Percentiles rank a stretch among this genome's conserved stretches.
Conservation (phyloP, 2,329 filamentous ascomycete species). For the Aureobasidium sp. region DNA sequence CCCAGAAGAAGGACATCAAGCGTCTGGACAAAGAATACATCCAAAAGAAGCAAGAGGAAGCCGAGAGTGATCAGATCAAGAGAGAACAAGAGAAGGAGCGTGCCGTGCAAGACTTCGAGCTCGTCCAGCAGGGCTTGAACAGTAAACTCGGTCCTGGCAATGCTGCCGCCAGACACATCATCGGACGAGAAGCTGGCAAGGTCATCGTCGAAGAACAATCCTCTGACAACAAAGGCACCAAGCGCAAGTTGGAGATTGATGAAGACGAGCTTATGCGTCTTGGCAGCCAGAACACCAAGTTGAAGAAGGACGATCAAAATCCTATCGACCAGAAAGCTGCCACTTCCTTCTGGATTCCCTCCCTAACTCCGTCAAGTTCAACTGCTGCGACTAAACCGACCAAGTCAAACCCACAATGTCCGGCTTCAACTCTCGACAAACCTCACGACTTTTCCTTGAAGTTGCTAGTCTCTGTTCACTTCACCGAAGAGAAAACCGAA, state of each 20-base stretch:
- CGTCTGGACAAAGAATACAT: conserved; percentile 57
- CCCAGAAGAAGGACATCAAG: conserved; percentile 87
- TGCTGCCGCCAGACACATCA: conserved; percentile 34
- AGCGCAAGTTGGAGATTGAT: conserved; percentile 75
- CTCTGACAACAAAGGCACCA: conserved; percentile 38
- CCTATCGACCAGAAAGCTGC: conserved; percentile 61
- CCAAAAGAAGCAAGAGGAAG: conserved; percentile 53
- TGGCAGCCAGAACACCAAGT: conserved; percentile 61
- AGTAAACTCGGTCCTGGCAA: conserved; percentile 27
- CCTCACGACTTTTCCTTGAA: conserved; percentile 73
- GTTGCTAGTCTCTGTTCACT: conserved; percentile 64
- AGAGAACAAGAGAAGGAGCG: conserved; percentile 59
- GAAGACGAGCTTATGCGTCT: conserved; percentile 66
- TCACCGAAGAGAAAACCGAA: conserved; percentile 59
- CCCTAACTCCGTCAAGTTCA: conserved; percentile 55
- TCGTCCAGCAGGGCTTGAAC: conserved; percentile 60
- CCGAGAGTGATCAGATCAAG: conserved; percentile 52
- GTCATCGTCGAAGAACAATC: conserved; percentile 21
- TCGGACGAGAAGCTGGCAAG: conserved; percentile 30
- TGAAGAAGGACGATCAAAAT: conserved; percentile 54
- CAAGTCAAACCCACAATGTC: conserved; percentile 41
- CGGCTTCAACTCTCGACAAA: conserved; percentile 54
- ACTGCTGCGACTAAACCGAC: conserved; percentile 34
- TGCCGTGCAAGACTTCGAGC: conserved; percentile 74
- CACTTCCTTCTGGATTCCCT: conserved; percentile 89